A percentile compares a stretch with the other conserved stretches of the same genome.
Conservation (phyloP, 2,329 filamentous ascomycete genomes). For the Catunica adiposa region DNA sequence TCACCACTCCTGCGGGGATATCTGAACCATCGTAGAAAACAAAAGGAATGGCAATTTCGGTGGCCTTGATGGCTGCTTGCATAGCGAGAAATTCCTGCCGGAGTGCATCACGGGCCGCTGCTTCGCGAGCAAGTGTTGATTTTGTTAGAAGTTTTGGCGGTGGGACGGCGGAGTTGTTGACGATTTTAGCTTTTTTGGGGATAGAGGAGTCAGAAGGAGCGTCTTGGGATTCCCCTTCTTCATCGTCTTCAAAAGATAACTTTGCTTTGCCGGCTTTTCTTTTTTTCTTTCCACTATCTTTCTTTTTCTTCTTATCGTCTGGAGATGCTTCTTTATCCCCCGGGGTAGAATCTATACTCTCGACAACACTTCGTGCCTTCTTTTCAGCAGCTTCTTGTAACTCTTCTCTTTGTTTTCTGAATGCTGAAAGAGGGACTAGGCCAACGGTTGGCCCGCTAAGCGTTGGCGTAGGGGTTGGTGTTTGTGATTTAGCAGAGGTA, state of each 20-base stretch:
- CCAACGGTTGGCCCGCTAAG: slow-evolving; percentile 79
- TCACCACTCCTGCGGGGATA: slow-evolving; percentile 66
- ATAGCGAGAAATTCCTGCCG: slow-evolving; percentile 67
- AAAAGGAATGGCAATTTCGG: slow-evolving; percentile 82
- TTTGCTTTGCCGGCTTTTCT: slow-evolving; percentile 29
- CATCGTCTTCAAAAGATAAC: slow-evolving; percentile 53
- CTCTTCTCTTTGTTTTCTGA: slow-evolving; percentile 87
- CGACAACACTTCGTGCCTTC: slow-evolving; percentile 52
- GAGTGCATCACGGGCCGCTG: slow-evolving; percentile 59
- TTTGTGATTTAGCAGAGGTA: neutral
- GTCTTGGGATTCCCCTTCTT: slow-evolving; percentile 39
- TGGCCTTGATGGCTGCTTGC: slow-evolving; percentile 74
- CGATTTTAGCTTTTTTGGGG: slow-evolving; percentile 22
- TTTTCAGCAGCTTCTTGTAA: slow-evolving; percentile 82
- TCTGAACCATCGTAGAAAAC: slow-evolving; percentile 95
- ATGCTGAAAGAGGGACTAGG: slow-evolving; percentile 80
- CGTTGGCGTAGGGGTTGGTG: slow-evolving; percentile 45
- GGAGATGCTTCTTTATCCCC: neutral
- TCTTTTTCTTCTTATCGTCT: slow-evolving; percentile 16
- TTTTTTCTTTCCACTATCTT: slow-evolving; percentile 31
- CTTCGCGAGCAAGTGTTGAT: slow-evolving; percentile 62
- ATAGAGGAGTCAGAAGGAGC: slow-evolving; percentile 22
- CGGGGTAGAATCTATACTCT: no score
- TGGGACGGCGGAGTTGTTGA: slow-evolving; percentile 41
- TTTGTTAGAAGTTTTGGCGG: slow-evolving; percentile 55